phyloP scores from a whole-genome alignment of 2,329 filamentous ascomycete genomes.

The Atkinsonella hypoxylon region DNA sequence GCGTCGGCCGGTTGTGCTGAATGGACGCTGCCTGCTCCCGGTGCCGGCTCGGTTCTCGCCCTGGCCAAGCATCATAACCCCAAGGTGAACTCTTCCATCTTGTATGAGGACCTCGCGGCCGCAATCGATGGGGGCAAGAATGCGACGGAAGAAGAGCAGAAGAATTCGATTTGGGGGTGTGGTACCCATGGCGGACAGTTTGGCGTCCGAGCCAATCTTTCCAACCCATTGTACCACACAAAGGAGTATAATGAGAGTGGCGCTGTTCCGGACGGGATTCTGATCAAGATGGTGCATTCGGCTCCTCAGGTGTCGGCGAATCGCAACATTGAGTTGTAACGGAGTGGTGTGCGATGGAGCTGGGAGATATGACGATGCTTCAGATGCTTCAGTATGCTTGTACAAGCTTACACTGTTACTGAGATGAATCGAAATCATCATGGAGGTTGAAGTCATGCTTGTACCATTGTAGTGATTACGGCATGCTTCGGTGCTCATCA shows the following conservation, averaged over 20 bases:
- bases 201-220: constrained; percentile 7
- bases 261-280: constrained; percentile 1
- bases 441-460: too few relatives aligned
- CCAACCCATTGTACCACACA: constrained; percentile 6
- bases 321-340: background rate
- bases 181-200: constrained; percentile 11
- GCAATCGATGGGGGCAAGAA: constrained; percentile 13
- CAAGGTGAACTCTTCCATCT: constrained; percentile 8
- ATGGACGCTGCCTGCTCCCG: constrained; percentile 7
- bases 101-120: constrained; percentile 13
- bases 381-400: too few relatives aligned
- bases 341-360: too few relatives aligned
- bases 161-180: constrained; percentile 16
- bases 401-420: too few relatives aligned
- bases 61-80: constrained; percentile 9
- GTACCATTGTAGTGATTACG: too few relatives aligned
- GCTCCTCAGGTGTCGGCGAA: background rate
- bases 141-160: background rate
- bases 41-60: background rate
- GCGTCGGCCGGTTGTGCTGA: constrained; percentile 11
- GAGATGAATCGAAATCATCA: too few relatives aligned
- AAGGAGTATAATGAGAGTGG: constrained; percentile 1
- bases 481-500: too few relatives aligned
- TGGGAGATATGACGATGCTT: too few relatives aligned
- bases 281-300: constrained; percentile 8